Evolutionary conservation across 352 stramenopile species (phyloP).

Genomic region (Thraustochytrium striatum): DNA sequence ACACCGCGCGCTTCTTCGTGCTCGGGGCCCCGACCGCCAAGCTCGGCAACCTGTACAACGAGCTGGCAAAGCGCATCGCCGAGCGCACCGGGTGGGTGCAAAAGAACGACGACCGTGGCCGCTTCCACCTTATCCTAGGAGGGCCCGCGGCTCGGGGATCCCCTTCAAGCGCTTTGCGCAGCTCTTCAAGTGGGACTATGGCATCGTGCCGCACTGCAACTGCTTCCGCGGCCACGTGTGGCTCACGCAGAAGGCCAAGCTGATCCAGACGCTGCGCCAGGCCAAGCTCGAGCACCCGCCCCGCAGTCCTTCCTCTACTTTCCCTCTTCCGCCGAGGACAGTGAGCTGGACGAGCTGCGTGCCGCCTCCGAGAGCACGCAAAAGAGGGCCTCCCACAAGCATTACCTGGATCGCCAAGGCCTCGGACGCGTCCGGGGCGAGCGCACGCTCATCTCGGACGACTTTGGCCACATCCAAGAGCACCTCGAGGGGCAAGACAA

Average conservation of each 20-base stretch:
- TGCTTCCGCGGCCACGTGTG: conserved; percentile 48
- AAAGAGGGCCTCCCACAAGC: not conserved
- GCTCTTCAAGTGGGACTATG: conserved; percentile 48
- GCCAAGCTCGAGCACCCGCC: conserved; percentile 4
- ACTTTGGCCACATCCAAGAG: conserved; percentile 17
- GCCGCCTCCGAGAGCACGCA: conserved; percentile 26
- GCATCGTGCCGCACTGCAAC: conserved; percentile 46
- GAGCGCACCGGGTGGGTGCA: conserved; percentile 23
- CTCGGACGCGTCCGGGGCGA: conserved; percentile 17
- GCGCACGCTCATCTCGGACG: conserved; percentile 32
- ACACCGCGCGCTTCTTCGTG: conserved; percentile 4
- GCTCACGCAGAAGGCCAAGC: conserved; percentile 44
- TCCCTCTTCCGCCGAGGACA: conserved; percentile 37
- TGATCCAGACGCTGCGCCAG: conserved; percentile 33
- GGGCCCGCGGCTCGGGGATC: conserved; percentile 16
- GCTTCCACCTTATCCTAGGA: conserved; percentile 48
- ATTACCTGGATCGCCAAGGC: conserved; percentile 38
- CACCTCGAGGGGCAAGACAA: conserved; percentile 33
- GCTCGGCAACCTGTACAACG: conserved; percentile 38
- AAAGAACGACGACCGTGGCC: conserved; percentile 29
- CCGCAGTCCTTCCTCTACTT: conserved; percentile 34
- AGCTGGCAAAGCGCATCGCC: not conserved
- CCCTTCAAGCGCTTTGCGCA: conserved; percentile 49
- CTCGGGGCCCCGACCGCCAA: not conserved
- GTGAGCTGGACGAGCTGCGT: conserved; percentile 28